phyloP scores from a whole-genome alignment of 106 monocot species.

The Dendrobium chrysotoxum region DNA sequence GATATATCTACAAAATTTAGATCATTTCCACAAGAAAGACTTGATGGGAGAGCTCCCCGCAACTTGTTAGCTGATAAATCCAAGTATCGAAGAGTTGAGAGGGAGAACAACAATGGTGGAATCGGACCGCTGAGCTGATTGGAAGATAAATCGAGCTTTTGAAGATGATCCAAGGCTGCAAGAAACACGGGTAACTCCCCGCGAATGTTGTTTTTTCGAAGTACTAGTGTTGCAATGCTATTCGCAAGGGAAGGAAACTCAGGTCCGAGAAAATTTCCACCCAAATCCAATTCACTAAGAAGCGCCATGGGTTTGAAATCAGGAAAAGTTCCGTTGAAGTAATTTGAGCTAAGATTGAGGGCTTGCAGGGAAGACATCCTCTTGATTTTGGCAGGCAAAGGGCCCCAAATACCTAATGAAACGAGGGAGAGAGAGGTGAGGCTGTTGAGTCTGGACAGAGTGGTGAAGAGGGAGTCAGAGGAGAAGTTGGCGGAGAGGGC shows the following conservation, averaged over 20 bases:
- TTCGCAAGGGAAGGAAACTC: slow-evolving; percentile 31
- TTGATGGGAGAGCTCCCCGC: slow-evolving; percentile 35
- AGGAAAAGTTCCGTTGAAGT: slow-evolving; percentile 50
- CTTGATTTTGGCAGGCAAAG: slow-evolving; percentile 38
- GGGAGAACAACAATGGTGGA: slow-evolving; percentile 54
- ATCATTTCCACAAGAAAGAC: slow-evolving; percentile 24
- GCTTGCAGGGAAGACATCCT: slow-evolving; percentile 28
- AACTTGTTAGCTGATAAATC: slow-evolving; percentile 52
- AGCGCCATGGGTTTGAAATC: slow-evolving; percentile 23
- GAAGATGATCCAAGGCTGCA: slow-evolving; percentile 23
- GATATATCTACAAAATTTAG: slow-evolving; percentile 62
- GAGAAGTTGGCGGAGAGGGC: slow-evolving; percentile 61
- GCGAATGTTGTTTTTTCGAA: slow-evolving; percentile 39
- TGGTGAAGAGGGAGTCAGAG: slow-evolving; percentile 63
- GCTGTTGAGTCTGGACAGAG: slow-evolving; percentile 46
- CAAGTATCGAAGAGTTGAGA: slow-evolving; percentile 37
- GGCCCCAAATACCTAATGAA: slow-evolving; percentile 78
- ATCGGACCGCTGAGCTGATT: slow-evolving; percentile 49
- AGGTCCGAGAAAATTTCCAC: slow-evolving; percentile 42
- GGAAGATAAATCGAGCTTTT: slow-evolving; percentile 47
- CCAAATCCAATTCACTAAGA: slow-evolving; percentile 45
- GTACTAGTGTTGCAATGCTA: slow-evolving; percentile 17
- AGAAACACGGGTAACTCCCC: slow-evolving; percentile 18
- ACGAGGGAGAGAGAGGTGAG: slow-evolving; percentile 55
- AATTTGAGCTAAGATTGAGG: slow-evolving; percentile 73